Evolutionary conservation across 2,329 filamentous ascomycete species (phyloP).

Genomic region (Xylariaceae sp.): DNA sequence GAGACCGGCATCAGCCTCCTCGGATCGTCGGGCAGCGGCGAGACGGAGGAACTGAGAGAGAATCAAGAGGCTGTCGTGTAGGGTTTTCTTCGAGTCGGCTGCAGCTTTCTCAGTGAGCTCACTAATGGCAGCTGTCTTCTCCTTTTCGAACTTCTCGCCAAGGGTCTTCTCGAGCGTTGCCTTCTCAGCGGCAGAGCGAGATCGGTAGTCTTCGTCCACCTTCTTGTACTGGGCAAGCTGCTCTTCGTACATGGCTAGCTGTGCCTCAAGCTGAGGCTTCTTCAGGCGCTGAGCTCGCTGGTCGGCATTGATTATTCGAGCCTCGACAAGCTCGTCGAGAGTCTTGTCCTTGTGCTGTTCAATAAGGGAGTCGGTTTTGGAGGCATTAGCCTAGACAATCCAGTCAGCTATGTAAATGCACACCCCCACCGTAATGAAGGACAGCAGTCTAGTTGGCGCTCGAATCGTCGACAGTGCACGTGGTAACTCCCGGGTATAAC

Average conservation of each 20-base stretch:
- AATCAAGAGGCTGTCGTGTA: constrained; percentile 61
- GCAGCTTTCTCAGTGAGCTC: constrained; percentile 52
- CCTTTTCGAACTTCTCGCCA: constrained; percentile 47
- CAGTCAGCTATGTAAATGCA: constrained; percentile 17
- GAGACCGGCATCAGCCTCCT: constrained; percentile 57
- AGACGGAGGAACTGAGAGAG: constrained; percentile 76
- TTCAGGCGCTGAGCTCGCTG: constrained; percentile 73
- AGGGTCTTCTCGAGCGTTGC: constrained; percentile 55
- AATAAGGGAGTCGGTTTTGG: constrained; percentile 66
- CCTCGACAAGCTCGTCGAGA: constrained; percentile 65
- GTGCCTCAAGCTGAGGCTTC: constrained; percentile 65
- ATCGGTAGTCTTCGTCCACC: constrained; percentile 66
- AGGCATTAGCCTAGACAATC: constrained; percentile 54
- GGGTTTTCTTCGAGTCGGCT: constrained; percentile 48
- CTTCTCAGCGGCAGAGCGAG: constrained; percentile 53
- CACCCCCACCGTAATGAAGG: neutral
- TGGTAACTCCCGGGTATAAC: constrained; percentile 33
- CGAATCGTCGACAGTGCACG: neutral
- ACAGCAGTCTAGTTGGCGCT: neutral
- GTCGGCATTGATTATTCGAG: constrained; percentile 72
- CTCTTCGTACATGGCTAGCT: constrained; percentile 66
- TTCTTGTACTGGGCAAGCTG: constrained; percentile 70
- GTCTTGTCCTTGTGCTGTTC: constrained; percentile 64
- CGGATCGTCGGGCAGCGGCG: constrained; percentile 67
- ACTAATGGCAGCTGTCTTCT: constrained; percentile 48